Conservation (phyloP, 2,329 filamentous ascomycete genomes). For the Aspergillus costaricaensis region DNA sequence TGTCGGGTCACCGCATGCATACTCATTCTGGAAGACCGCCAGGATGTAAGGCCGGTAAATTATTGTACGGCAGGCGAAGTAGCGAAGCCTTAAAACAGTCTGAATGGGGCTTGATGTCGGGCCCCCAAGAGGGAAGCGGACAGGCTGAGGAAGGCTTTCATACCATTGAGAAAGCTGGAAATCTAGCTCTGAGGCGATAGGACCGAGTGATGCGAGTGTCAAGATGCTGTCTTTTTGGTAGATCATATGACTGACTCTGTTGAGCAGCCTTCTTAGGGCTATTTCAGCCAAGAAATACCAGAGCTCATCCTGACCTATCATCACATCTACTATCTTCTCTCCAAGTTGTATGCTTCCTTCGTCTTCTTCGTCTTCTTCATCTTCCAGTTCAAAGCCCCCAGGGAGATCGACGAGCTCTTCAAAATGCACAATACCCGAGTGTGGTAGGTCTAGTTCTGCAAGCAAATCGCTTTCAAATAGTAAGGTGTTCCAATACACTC, state of each 20-base stretch:
- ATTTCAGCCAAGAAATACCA: slow-evolving; percentile 89
- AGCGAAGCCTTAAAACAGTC: slow-evolving; percentile 74
- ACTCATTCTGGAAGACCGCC: slow-evolving; percentile 76
- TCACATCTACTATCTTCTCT: slow-evolving; percentile 51
- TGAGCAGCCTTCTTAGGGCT: slow-evolving; percentile 72
- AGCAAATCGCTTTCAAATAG: slow-evolving; percentile 79
- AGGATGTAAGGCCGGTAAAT: slow-evolving; percentile 84
- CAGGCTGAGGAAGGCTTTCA: slow-evolving; percentile 70
- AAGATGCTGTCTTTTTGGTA: slow-evolving; percentile 73
- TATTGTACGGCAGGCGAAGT: slow-evolving; percentile 83
- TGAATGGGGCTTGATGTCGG: slow-evolving; percentile 73
- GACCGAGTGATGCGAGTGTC: slow-evolving; percentile 72
- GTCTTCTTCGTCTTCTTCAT: slow-evolving; percentile 46
- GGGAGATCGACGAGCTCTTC: slow-evolving; percentile 79
- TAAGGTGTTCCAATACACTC: slow-evolving; percentile 82
- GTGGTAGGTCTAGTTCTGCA: slow-evolving; percentile 76
- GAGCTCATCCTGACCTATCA: slow-evolving; percentile 69
- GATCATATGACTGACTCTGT: slow-evolving; percentile 76
- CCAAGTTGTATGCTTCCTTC: neutral
- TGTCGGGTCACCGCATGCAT: slow-evolving; percentile 67
- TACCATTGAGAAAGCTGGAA: slow-evolving; percentile 85
- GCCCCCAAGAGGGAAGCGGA: slow-evolving; percentile 74
- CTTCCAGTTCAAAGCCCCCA: slow-evolving; percentile 70
- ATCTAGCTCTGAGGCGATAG: slow-evolving; percentile 76
- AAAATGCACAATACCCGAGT: slow-evolving; percentile 79